Base-by-base conservation (phyloP, 805 yeast species). In the Schizosaccharomyces lindneri region DNA sequence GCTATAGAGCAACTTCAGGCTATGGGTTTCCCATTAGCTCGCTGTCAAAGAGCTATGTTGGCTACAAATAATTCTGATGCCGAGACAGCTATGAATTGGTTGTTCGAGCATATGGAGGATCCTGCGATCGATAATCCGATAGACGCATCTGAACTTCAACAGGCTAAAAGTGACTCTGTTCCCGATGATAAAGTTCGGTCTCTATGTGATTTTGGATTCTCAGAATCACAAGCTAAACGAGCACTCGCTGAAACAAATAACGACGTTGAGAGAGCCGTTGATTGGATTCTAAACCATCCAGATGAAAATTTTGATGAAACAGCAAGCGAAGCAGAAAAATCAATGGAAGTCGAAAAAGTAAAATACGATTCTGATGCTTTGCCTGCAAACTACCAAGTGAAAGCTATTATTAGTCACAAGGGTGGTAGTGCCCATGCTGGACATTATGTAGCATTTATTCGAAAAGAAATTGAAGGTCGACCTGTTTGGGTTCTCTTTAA, bases 341-440 rank as follows among this genome's bases (percentile, higher is more conserved):
- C 62, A 5, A 62, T 51, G 65, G 21, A 65, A 61, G 24, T 62
- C 64, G 39, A 72, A 69, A 24, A 67, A 68, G 61, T 63, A 43
- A 9, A 21, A 15, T 41, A 55, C 6, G 63, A 27, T n/a, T 43
- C 39, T 7, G 61, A 60, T 17, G 41, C 63, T 21, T 70, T 68
- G 1, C 73, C 72, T 15, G 72, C 77, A 0, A 63, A 66, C 17
- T 87, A 83, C 68, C 64, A 66, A 3, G 70, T 89, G 59, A 74
- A 77, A 55, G 84, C 84, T 0, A 83, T 85, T 4, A 75, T 89
- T 17, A 87, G 95, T 69, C 97, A 88, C 70, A 89, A 88, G 70
- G 97, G 97, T 6, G 76, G 81, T 1, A 84, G 95, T 13, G 84
- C 87, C 1, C 95, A 89, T 66, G 85, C 95, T 0, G 96, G 96